Evolutionary conservation across 2,329 filamentous ascomycete species (phyloP).

Genomic region (Graphilbum ipis-grandicollis): DNA sequence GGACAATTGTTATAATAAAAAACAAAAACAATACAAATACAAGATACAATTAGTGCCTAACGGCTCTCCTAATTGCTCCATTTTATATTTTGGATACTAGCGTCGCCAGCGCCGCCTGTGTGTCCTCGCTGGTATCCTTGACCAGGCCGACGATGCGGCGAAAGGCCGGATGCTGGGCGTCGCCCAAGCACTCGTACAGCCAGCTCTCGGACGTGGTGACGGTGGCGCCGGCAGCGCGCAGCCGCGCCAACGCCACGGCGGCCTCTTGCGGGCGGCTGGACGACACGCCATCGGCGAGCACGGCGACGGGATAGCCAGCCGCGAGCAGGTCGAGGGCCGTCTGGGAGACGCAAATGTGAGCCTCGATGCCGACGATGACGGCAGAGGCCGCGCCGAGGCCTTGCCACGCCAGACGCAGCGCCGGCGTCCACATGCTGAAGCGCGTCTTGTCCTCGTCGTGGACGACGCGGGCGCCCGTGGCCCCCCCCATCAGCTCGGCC

Average conservation of each 20-base stretch:
- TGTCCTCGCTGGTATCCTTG: constrained; percentile 57
- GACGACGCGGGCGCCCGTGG: constrained; percentile 2
- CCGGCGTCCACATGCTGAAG: constrained; percentile 74
- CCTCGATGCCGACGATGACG: constrained; percentile 70
- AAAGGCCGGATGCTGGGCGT: constrained; percentile 59
- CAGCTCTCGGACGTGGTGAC: constrained; percentile 82
- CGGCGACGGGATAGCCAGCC: constrained; percentile 64
- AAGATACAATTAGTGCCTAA: no score
- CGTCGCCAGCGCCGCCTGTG: constrained; percentile 48
- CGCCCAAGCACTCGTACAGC: constrained; percentile 77
- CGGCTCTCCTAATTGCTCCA: no score
- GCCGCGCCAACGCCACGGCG: constrained; percentile 54
- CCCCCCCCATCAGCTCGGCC: constrained; percentile 26
- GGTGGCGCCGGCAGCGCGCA: constrained; percentile 58
- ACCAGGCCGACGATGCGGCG: constrained; percentile 57
- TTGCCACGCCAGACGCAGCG: constrained; percentile 29
- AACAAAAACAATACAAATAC: no score
- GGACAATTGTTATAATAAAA: no score
- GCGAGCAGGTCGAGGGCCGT: constrained; percentile 67
- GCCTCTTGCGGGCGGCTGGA: constrained; percentile 76
- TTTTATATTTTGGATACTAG: constrained; percentile 35
- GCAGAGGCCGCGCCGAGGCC: constrained; percentile 7
- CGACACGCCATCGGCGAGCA: constrained; percentile 78
- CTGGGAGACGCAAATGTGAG: constrained; percentile 88
- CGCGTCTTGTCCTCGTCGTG: constrained; percentile 63